Conservation (phyloP, 2,329 filamentous ascomycete genomes). For the Colletotrichum viniferum region DNA sequence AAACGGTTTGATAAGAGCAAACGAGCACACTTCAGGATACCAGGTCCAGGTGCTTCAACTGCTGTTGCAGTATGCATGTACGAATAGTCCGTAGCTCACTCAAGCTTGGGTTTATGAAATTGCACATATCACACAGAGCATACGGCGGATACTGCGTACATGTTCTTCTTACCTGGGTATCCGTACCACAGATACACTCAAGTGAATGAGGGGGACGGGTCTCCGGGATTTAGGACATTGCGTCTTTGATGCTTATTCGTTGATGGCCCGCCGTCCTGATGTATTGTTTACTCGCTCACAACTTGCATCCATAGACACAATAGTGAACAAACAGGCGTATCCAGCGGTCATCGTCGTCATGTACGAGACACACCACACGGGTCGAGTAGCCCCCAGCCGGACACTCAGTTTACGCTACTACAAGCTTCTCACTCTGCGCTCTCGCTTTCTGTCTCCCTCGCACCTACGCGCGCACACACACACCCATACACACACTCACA, state of each 20-base stretch:
- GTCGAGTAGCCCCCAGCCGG: conserved; percentile 8
- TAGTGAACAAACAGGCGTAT: neutral
- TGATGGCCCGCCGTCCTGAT: neutral
- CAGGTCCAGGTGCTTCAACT: neutral
- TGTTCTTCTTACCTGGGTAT: neutral
- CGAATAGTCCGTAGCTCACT: neutral
- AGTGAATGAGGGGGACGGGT: neutral
- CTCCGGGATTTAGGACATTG: neutral
- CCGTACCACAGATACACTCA: neutral
- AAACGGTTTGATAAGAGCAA: conserved; percentile 22
- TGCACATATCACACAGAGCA: neutral
- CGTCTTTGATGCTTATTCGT: neutral
- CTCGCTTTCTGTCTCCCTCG: neutral
- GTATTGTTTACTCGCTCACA: neutral
- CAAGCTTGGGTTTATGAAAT: conserved; percentile 9
- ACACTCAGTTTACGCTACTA: neutral
- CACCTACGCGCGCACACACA: neutral
- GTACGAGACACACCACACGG: neutral
- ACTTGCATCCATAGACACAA: neutral
- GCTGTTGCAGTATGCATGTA: neutral
- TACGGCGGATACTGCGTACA: neutral
- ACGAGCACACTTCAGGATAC: conserved; percentile 9
- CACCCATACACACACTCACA: neutral
- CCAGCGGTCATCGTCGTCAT: neutral
- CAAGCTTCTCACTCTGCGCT: neutral